Evolutionary conservation across 495 filamentous ascomycete genomes (phyloP).

Genomic region (Pseudomonodictys pantanalensis): DNA sequence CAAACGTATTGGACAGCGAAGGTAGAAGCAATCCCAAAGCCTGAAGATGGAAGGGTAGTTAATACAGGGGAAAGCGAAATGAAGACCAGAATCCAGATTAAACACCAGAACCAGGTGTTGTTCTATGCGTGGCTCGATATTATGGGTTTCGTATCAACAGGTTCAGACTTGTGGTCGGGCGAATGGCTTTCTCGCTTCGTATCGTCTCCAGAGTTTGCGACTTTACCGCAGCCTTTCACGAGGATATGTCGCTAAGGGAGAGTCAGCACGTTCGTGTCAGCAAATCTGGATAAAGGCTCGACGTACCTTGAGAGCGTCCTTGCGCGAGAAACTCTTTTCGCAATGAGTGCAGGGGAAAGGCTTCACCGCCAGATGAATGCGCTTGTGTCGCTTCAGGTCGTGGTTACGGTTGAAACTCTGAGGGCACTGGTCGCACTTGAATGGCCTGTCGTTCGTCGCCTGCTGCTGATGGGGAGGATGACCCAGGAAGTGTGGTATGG

Average conservation of each 20-base stretch:
- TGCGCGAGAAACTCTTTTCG: slow-evolving; percentile 95
- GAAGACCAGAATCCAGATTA: slow-evolving; percentile 11
- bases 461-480: slow-evolving; percentile 47
- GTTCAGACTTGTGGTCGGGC: slow-evolving; percentile 33
- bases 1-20: slow-evolving; percentile 19
- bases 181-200: slow-evolving; percentile 41
- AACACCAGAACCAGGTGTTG: slow-evolving; percentile 6
- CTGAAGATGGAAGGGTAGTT: slow-evolving; percentile 16
- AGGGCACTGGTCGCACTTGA: slow-evolving; percentile 89
- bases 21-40: slow-evolving; percentile 2
- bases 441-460: slow-evolving; percentile 74
- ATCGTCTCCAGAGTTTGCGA: slow-evolving; percentile 29
- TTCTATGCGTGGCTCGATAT: slow-evolving; percentile 30
- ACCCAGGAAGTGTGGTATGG: slow-evolving; percentile 55
- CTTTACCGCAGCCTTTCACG: slow-evolving; percentile 85
- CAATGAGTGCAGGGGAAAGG: slow-evolving; percentile 89
- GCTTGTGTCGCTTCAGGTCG: slow-evolving; percentile 91
- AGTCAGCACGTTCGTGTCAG: slow-evolving; percentile 32
- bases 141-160: slow-evolving; percentile 33
- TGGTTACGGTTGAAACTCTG: slow-evolving; percentile 97
- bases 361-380: slow-evolving; percentile 93
- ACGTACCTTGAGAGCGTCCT: slow-evolving; percentile 93
- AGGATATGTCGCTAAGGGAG: slow-evolving; percentile 75
- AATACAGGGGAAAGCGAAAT: slow-evolving; percentile 31
- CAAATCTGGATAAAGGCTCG: slow-evolving; percentile 8